Evolutionary conservation across 768 basidiomycete genomes (phyloP), one percentile per base, ranked within the genome.

Genomic region (Favolaschia claudopus): DNA sequence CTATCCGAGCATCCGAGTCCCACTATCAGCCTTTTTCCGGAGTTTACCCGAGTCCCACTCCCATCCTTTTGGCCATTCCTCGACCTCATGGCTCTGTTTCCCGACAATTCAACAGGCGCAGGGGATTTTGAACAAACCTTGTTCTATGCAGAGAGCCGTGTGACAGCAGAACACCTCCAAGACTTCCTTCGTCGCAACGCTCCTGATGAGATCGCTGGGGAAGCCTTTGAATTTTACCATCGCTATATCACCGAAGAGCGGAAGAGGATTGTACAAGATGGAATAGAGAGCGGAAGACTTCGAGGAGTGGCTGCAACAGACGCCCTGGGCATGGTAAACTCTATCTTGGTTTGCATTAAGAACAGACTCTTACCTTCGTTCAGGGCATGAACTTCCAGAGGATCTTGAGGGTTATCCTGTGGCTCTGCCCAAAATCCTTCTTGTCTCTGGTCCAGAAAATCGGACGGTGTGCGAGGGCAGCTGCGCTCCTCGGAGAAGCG

Each of bases 191-290:
- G 55, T 8, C 29, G 19, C 4, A 48, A 57, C 20, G 13, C 13
- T 20, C 55, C 55, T 20, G 46, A 48, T 0, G 1, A 27, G 7
- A 49, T 57, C 13, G 13, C 13, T 1, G 31, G 12, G 2, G 3
- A 32, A 8, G 31, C 20, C 32, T 57, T 57, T 38, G 46, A 58
- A 32, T 58, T 58, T 17, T 58, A 58, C 42, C 56, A 58, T 25
- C 56, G 56, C 12, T 34, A 22, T 22, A 58, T 58, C 2, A 39
- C 13, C 12, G 56, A 58, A 22, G 32, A 49, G 2, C 29, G 25
- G 9, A 58, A 58, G 20, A 5, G 10, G 4, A 5, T 14, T 1
- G 32, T 55, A 3, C 54, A 55, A 22, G 28, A 55, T 13, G 5
- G 34, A 4, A 37, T 55, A 8, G 25, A 20, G 1, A 28, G 27